Base-by-base conservation (phyloP, 2,329 filamentous ascomycete species). In the Periglandula ipomoeae region DNA sequence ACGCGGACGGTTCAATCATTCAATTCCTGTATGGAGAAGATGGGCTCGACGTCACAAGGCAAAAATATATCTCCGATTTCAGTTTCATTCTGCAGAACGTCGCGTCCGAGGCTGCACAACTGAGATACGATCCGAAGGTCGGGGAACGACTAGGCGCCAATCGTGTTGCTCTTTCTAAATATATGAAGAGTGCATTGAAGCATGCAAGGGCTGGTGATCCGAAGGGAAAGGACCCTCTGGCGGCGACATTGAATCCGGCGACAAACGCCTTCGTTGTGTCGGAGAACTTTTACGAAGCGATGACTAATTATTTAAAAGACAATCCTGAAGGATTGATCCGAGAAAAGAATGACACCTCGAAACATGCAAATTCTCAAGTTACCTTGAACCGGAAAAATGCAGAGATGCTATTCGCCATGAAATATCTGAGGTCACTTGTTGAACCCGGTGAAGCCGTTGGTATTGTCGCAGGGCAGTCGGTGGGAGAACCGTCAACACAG, bases 21-120 rank as follows among this genome's bases (percentile, higher is more conserved):
- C 93, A 98, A 63, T 97, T 98, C 67, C 68, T 98, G 27, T 98
- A 97, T 62, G 93, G 93, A 52, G 93, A 98, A 65, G 93, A 98
- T 61, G 93, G 91, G 30, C 75, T 97, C 19, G 93, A 98, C 64
- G 86, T 95, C 45, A 88, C 88, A 2, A 97, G 96, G 67, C 88
- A 95, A 58, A 93, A 89, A 61, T 94, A 96, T 64, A 74, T 98
- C 22, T 82, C 77, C 35, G 84, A 97, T 62, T 97, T 96, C 66
- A 84, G 85, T 56, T 98, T 98, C 70, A 74, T 95, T 27, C 81
- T 93, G 3, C 79, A 88, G 62, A 98, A 98, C 63, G 80, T 91
- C 57, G 73, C 81, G 40, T 95, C 89, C 0, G 78, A 95, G 59
- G 81, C 88, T 53, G 78, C 87, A 34, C 82, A 87, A 53, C 78